Conservation (phyloP, 148 eudicot genomes). For the Polygonum maritimum region DNA sequence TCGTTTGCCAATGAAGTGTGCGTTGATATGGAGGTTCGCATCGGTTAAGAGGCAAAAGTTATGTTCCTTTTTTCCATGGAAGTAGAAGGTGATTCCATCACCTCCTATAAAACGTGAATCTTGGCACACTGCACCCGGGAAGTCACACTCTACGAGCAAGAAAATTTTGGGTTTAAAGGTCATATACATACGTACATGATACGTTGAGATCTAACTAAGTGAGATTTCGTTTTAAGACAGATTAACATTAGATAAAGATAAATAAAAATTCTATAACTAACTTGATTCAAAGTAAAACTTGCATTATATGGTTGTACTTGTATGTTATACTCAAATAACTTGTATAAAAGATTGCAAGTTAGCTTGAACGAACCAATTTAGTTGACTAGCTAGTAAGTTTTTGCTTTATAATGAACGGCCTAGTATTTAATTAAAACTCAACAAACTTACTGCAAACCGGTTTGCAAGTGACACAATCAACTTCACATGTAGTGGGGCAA, state of each 20-base stretch:
- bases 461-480: no score
- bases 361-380: no score
- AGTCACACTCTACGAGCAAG: conserved; percentile 26
- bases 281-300: background rate
- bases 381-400: no score
- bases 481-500: no score
- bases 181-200: conserved; percentile 20
- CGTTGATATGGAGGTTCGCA: conserved; percentile 43
- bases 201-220: conserved; percentile 25
- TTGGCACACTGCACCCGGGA: conserved; percentile 45
- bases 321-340: background rate
- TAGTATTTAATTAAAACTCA: no score
- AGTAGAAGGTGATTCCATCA: conserved; percentile 42
- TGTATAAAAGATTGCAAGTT: background rate
- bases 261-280: no score
- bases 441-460: no score
- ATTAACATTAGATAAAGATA: background rate
- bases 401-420: no score
- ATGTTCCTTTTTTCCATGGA: conserved; percentile 36
- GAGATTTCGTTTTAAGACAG: background rate
- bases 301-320: background rate
- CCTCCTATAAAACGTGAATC: conserved; percentile 45
- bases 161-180: background rate
- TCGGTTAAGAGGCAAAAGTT: conserved; percentile 41
- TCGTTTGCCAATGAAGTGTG: conserved; percentile 35